Evolutionary conservation across 331 rosid species (phyloP).

Genomic region (Erythrophleum ivorense): DNA sequence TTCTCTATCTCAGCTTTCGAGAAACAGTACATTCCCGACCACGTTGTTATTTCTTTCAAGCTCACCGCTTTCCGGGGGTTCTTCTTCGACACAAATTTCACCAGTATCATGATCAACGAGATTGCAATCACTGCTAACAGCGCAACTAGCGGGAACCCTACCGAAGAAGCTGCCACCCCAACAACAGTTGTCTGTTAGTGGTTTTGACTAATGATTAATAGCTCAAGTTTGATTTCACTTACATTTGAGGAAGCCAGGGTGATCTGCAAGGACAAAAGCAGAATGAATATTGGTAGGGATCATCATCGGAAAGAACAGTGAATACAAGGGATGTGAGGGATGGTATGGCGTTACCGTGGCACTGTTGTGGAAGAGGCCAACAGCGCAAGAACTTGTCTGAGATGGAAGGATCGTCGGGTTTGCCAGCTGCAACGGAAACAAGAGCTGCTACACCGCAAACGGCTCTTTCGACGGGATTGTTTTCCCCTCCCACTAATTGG

Average conservation of each 20-base stretch:
- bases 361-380: slow-evolving; percentile 37
- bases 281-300: neutral
- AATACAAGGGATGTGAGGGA: neutral
- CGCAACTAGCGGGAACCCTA: slow-evolving; percentile 40
- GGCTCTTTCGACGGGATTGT: slow-evolving; percentile 38
- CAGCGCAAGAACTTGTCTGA: slow-evolving; percentile 54
- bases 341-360: neutral
- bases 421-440: slow-evolving; percentile 53
- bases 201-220: no score
- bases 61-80: slow-evolving; percentile 33
- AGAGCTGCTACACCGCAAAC: slow-evolving; percentile 63
- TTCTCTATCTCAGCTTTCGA: slow-evolving; percentile 72
- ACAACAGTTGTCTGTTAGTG: neutral
- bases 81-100: slow-evolving; percentile 54
- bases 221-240: neutral
- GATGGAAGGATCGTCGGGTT: slow-evolving; percentile 22
- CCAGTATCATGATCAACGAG: slow-evolving; percentile 43
- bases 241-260: neutral
- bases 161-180: slow-evolving; percentile 42
- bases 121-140: slow-evolving; percentile 30
- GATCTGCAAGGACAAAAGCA: neutral
- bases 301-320: neutral
- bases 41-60: slow-evolving; percentile 44
- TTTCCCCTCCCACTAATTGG: neutral
- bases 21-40: slow-evolving; percentile 83